Conservation (phyloP, 192 early-diverging fungal species). For the Spizellomyces punctatus region DNA sequence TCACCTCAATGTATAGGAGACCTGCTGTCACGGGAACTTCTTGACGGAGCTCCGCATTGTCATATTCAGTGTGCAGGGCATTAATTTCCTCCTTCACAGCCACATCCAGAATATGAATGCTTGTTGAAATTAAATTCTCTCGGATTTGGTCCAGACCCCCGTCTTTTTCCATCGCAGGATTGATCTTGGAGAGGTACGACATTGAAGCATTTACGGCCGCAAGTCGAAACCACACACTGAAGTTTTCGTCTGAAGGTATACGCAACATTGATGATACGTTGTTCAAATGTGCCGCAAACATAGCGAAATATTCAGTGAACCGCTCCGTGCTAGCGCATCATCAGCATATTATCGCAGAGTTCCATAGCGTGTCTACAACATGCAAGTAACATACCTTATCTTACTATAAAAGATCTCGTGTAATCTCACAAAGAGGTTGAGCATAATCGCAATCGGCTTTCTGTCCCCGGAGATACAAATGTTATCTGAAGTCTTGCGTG, state of each 20-base stretch:
- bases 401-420: slow-evolving; percentile 40
- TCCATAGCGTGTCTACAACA: background rate
- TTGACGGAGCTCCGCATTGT: background rate
- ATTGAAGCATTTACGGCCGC: too few relatives aligned
- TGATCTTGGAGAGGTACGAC: background rate
- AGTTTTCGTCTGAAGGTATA: too few relatives aligned
- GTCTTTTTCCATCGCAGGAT: background rate
- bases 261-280: background rate
- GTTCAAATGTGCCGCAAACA: background rate
- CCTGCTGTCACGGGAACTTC: background rate
- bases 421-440: slow-evolving; percentile 19
- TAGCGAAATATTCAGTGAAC: slow-evolving; percentile 8
- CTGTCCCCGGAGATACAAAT: too few relatives aligned
- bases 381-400: slow-evolving; percentile 34
- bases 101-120: slow-evolving; percentile 7
- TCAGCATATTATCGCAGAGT: too few relatives aligned
- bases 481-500: too few relatives aligned
- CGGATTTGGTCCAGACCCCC: slow-evolving; percentile 1
- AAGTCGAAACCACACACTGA: too few relatives aligned
- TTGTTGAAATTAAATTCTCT: slow-evolving; percentile 3
- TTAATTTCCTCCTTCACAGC: background rate
- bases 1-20: slow-evolving; percentile 7
- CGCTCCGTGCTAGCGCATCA: slow-evolving; percentile 7
- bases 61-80: background rate
- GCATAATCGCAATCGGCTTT: background rate